Evolutionary conservation across 2,329 filamentous ascomycete species (phyloP).

Genomic region (Bipolaris zeicola): DNA sequence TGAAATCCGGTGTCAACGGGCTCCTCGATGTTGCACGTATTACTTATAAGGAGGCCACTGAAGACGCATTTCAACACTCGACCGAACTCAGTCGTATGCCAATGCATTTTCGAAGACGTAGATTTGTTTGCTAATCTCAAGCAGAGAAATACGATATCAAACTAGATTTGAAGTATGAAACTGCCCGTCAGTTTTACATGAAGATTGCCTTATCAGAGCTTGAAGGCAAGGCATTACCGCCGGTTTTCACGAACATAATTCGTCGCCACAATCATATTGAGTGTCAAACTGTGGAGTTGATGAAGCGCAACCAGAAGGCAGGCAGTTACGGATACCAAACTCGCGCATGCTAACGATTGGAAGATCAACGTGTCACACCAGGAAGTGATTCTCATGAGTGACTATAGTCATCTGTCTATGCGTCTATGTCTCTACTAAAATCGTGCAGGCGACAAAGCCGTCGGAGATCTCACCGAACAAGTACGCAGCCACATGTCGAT

Average conservation of each 20-base stretch:
- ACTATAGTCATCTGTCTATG: neutral
- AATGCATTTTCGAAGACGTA: neutral
- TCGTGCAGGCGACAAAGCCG: conserved; percentile 64
- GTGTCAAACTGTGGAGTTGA: conserved; percentile 82
- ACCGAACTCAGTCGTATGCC: conserved; percentile 67
- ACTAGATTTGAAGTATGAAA: conserved; percentile 76
- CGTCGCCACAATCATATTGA: conserved; percentile 77
- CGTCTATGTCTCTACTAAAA: conserved; percentile 4
- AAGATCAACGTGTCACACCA: conserved; percentile 78
- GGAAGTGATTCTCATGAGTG: conserved; percentile 80
- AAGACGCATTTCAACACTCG: conserved; percentile 75
- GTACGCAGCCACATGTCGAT: conserved; percentile 73
- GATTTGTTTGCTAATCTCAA: conserved; percentile 8
- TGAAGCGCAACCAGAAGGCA: conserved; percentile 71
- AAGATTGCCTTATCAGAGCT: conserved; percentile 67
- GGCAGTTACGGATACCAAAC: neutral
- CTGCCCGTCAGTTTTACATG: conserved; percentile 78
- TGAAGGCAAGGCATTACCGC: conserved; percentile 64
- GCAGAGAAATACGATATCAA: conserved; percentile 60
- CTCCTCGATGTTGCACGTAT: conserved; percentile 87
- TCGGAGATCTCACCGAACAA: conserved; percentile 73
- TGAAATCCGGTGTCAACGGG: conserved; percentile 83
- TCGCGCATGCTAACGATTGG: conserved; percentile 36
- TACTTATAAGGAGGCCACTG: conserved; percentile 86
- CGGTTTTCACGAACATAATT: conserved; percentile 77